Evolutionary conservation across 805 yeast species (phyloP).

Genomic region (Yarrowia divulgata): DNA sequence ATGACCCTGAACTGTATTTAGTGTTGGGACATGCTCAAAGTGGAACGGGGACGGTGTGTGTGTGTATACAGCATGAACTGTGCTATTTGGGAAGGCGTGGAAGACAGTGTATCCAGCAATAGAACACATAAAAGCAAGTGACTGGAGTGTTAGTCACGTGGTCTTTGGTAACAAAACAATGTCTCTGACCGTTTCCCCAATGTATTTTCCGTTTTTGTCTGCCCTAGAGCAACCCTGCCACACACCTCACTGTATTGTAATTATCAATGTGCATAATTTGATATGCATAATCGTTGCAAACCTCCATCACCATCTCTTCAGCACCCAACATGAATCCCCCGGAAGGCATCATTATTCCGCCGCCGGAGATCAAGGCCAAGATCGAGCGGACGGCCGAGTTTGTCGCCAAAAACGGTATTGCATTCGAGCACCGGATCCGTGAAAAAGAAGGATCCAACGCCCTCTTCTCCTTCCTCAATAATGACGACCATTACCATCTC

Average conservation of each 20-base stretch:
- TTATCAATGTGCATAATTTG: slow-evolving; percentile 4
- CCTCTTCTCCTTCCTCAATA: slow-evolving; percentile 69
- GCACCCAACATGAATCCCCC: slow-evolving; percentile 46
- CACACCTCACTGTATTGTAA: neutral
- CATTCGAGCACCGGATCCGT: slow-evolving; percentile 65
- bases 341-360: slow-evolving; percentile 58
- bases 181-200: no score
- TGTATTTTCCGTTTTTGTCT: no score
- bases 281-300: slow-evolving; percentile 30
- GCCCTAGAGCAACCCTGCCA: no score
- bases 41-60: neutral
- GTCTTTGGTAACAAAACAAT: no score
- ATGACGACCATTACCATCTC: slow-evolving; percentile 60
- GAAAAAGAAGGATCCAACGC: slow-evolving; percentile 56
- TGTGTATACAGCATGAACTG: neutral
- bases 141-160: no score
- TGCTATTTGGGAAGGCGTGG: no score
- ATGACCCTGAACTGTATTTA: neutral
- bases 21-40: slow-evolving; percentile 15
- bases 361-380: slow-evolving; percentile 59
- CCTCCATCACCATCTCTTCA: slow-evolving; percentile 23
- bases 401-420: slow-evolving; percentile 70
- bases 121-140: no score
- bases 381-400: slow-evolving; percentile 77
- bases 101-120: no score